Evolutionary conservation across 176 grass and related monocot genomes (phyloP), one percentile per base, ranked within the genome.

Genomic region (Bromus sterilis): DNA sequence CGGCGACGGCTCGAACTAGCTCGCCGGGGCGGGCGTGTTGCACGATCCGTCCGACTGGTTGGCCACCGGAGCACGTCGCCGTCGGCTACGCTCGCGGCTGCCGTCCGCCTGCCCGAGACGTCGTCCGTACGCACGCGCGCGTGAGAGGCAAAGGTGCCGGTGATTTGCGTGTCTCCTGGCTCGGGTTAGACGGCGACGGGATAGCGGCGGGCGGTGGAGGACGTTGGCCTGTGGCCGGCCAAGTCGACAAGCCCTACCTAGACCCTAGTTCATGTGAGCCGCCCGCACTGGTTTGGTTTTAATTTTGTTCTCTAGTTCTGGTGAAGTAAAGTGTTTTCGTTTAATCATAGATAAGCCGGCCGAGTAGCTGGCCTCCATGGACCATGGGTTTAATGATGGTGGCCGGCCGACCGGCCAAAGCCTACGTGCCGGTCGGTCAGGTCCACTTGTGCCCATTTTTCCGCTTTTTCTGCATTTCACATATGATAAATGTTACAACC

Each of bases 51-150:
- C 37, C 24, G 41, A 33, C 63, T 53, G 76, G 82, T 77, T 89
- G 82, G 78, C 64, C 42, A 72, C 71, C 72, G 77, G 33, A 59
- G 81, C 82, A 76, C 82, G 77, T 81, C 77, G 70, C 71, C 32
- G 82, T 75, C 75, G n/a, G 6, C 65, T n/a, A 36, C 31, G 4
- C 62, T 21, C 31, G 4, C 33, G 68, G 20, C 55, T 40, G 24
- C 39, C 11, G 24, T 7, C 35, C 2, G 46, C 1, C 46, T 25
- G 33, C 32, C 18, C 18, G 16, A n/a, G 18, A 18, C 63, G 32
- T 4, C 35, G 24, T 25, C n/a, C 65, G 35, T 67, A 67, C 60
- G 28, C 14, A 61, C 12, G 56, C 49, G 49, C 2, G 0, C 49
- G 18, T 0, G 18, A 8, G 49, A 8, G 49, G 7, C 2, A 21